Evolutionary conservation across 2,329 filamentous ascomycete genomes (phyloP).

Genomic region (Scedosporium aurantiacum): DNA sequence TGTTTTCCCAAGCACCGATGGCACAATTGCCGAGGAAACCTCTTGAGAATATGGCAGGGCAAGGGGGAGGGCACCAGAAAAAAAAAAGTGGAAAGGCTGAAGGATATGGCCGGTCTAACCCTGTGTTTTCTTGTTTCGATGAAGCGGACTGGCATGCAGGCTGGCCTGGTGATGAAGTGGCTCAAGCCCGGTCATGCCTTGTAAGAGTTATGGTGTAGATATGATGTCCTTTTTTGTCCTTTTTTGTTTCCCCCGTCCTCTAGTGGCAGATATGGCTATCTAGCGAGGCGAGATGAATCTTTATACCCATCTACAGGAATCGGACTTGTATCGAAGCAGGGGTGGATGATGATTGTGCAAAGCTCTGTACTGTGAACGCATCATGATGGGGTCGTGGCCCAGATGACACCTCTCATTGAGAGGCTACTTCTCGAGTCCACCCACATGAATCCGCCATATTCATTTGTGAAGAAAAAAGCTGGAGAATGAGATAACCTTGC

Average conservation of each 20-base stretch:
- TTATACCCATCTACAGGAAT: background rate
- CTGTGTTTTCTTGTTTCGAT: background rate
- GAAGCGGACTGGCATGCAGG: background rate
- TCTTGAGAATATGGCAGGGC: background rate
- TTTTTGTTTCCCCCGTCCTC: background rate
- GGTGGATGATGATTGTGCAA: background rate
- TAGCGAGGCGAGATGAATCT: background rate
- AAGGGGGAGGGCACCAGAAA: background rate
- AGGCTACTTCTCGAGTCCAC: too few species aligned
- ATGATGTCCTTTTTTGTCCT: background rate
- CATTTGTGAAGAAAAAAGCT: too few species aligned
- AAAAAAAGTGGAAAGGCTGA: background rate
- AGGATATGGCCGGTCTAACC: background rate
- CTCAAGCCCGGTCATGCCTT: background rate
- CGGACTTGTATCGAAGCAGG: background rate
- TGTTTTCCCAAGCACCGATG: background rate
- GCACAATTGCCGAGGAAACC: background rate
- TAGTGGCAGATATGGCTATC: background rate
- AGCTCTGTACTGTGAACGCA: background rate
- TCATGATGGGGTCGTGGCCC: background rate
- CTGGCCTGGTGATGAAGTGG: background rate
- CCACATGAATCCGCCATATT: too few species aligned
- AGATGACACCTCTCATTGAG: too few species aligned
- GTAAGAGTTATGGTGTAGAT: slow-evolving; percentile 1
- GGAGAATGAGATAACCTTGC: too few species aligned